A percentile compares a stretch with the other conserved stretches of the same genome.
phyloP scores from a whole-genome alignment of 108 stramenopile genomes.

The Chaetoceros tenuissimus region DNA sequence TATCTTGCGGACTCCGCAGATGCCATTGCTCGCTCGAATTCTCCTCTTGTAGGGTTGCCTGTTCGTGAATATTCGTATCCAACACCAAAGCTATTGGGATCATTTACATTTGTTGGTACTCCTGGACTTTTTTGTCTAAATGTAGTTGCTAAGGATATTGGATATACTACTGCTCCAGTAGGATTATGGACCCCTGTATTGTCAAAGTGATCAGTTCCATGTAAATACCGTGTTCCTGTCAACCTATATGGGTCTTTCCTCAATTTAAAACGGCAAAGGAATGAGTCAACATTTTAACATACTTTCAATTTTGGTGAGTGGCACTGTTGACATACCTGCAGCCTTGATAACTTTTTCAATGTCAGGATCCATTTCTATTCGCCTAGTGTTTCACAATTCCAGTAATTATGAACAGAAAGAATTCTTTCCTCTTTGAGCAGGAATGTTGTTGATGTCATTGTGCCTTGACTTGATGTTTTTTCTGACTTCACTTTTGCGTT shows the following conservation, averaged over 20 bases:
- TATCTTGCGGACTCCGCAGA: conserved; percentile 55
- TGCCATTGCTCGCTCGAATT: conserved; percentile 75
- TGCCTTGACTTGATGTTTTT: too few relatives aligned
- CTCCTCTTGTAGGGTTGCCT: conserved; percentile 76
- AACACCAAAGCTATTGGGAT: conserved; percentile 71
- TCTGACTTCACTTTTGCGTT: too few relatives aligned
- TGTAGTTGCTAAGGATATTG: conserved; percentile 72
- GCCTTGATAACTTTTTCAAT: background rate
- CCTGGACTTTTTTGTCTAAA: conserved; percentile 67
- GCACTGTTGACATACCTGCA: background rate
- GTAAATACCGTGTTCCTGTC: conserved; percentile 35
- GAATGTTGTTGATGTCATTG: too few relatives aligned
- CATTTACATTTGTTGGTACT: conserved; percentile 37
- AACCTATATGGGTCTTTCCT: conserved; percentile 35
- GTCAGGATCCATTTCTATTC: too few relatives aligned
- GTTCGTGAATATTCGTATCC: conserved; percentile 80
- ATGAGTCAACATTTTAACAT: too few relatives aligned
- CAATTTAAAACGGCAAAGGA: background rate
- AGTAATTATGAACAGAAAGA: too few relatives aligned
- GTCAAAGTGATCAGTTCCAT: background rate
- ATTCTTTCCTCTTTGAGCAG: background rate
- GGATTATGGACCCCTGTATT: conserved; percentile 26
- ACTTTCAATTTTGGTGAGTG: background rate
- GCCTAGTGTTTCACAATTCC: too few relatives aligned
- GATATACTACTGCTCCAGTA: conserved; percentile 70